Percentiles rank a stretch among this genome's conserved stretches.
Evolutionary conservation across 2,329 filamentous ascomycete genomes (phyloP).

Genomic region (Thelonectria olida): DNA sequence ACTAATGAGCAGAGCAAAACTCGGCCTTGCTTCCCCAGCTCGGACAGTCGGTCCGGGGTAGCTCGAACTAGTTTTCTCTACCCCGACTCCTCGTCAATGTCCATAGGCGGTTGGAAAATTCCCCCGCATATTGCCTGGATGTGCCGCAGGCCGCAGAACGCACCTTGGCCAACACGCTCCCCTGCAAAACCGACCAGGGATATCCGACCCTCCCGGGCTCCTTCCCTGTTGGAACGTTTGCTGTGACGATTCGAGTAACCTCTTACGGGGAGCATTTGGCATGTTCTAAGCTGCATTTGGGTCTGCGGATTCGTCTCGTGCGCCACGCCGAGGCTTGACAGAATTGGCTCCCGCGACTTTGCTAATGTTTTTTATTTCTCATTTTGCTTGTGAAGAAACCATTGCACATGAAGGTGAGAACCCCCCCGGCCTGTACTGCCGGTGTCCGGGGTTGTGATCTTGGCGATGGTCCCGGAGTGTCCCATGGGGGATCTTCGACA

Average conservation of each 20-base stretch:
- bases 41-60: conserved; percentile 28
- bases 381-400: conserved; percentile 9
- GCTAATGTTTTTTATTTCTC: too few species aligned
- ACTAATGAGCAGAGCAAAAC: too few species aligned
- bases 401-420: not conserved
- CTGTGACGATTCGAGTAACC: too few species aligned
- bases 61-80: not conserved
- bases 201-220: conserved; percentile 21
- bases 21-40: conserved; percentile 6
- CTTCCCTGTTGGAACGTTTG: conserved; percentile 29
- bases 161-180: too few species aligned
- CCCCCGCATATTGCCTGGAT: conserved; percentile 32
- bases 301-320: not conserved
- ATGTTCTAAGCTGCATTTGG: not conserved
- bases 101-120: conserved; percentile 28
- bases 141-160: conserved; percentile 24
- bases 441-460: not conserved
- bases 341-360: not conserved
- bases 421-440: not conserved
- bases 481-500: not conserved
- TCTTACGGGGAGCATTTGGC: too few species aligned
- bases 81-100: not conserved
- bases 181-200: too few species aligned
- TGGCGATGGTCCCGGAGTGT: not conserved
- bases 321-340: conserved; percentile 32